Evolutionary conservation across 352 stramenopile genomes (phyloP).

Genomic region (Pythium biforme): DNA sequence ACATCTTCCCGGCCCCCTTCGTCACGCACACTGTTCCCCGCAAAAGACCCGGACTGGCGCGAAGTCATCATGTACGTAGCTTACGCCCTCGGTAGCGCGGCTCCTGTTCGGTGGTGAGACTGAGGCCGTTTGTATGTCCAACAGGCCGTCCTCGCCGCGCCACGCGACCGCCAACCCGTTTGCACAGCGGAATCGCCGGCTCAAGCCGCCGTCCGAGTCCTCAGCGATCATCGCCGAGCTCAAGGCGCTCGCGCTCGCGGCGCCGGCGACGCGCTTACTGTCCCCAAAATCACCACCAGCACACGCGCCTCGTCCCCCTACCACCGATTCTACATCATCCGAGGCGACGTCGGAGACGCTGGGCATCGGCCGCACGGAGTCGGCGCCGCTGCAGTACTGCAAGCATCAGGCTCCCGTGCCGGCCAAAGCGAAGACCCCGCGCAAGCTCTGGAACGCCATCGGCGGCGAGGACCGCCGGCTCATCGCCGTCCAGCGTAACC

Average conservation of each 20-base stretch:
- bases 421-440: constrained; percentile 56
- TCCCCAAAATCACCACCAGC: not conserved
- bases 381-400: constrained; percentile 44
- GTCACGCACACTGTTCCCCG: constrained; percentile 12
- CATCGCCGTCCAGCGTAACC: constrained; percentile 62
- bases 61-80: constrained; percentile 31
- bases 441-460: constrained; percentile 78
- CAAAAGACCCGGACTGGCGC: constrained; percentile 27
- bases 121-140: not conserved
- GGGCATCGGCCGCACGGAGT: constrained; percentile 20
- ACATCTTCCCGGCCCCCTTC: constrained; percentile 10
- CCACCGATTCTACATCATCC: too few relatives aligned
- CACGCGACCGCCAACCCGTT: constrained; percentile 3
- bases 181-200: constrained; percentile 9
- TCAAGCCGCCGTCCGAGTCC: constrained; percentile 5
- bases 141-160: constrained; percentile 20
- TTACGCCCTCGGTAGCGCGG: too few relatives aligned
- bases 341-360: constrained; percentile 5
- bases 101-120: too few relatives aligned
- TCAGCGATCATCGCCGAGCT: constrained; percentile 23
- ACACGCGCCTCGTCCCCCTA: too few relatives aligned
- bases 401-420: constrained; percentile 58
- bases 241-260: constrained; percentile 11
- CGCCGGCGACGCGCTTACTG: not conserved
- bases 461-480: constrained; percentile 69